These are phyloP conservation scores for Cercophora samala DNA, from an alignment of 495 filamentous ascomycete genomes.

Conservation along the genomic window DNA sequence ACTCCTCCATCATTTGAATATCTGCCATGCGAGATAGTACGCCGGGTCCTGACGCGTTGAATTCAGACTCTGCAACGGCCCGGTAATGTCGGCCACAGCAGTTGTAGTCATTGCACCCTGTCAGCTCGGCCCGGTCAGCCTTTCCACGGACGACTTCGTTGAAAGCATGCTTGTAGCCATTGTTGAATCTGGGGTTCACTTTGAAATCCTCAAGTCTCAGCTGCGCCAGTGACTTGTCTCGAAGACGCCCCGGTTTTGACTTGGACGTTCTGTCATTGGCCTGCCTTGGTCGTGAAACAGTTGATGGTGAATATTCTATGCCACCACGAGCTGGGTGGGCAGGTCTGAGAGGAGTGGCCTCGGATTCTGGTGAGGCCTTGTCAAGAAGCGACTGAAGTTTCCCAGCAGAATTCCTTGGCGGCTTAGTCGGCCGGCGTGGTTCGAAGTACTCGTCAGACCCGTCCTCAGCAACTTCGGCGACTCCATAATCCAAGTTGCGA, in stretches of 20 bases:
- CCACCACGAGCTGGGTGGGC: not conserved
- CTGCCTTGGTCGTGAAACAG: not conserved
- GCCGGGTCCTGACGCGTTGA: conserved; percentile 29
- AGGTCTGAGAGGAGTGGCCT: not conserved
- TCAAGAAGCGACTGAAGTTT: conserved; percentile 22
- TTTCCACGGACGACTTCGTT: conserved; percentile 69
- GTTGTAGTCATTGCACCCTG: conserved; percentile 69
- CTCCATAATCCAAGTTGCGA: not conserved
- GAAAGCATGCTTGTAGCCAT: conserved; percentile 72
- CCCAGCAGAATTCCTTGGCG: not conserved
- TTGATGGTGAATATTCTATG: conserved; percentile 5
- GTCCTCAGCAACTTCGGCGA: not conserved
- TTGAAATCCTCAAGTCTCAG: conserved; percentile 72
- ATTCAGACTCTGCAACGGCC: conserved; percentile 55
- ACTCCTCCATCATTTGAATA: conserved; percentile 58
- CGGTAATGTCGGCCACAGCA: conserved; percentile 77
- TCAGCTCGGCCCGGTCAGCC: conserved; percentile 68
- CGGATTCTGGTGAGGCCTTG: conserved; percentile 6
- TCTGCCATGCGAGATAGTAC: conserved; percentile 42
- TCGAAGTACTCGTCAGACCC: not conserved
- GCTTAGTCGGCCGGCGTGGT: not conserved
- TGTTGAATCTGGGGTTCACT: conserved; percentile 70
- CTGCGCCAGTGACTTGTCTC: conserved; percentile 50
- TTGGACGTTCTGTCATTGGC: conserved; percentile 14
- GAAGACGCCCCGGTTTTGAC: conserved; percentile 40